Evolutionary conservation across 345 rosid species (phyloP).

Genomic region (Trapa bicornis): DNA sequence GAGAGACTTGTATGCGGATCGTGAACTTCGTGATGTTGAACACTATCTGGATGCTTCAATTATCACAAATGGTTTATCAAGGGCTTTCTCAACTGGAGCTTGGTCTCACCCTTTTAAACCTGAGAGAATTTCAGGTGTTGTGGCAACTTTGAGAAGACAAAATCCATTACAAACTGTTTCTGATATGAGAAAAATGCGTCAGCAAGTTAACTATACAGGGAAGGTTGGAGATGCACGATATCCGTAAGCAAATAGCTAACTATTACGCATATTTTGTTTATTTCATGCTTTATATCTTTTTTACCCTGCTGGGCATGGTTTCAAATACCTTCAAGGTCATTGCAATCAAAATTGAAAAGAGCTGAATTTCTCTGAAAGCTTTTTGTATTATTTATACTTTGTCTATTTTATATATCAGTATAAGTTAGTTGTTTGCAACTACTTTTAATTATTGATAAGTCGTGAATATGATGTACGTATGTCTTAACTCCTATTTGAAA

Average conservation of each 20-base stretch:
- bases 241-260: conserved; percentile 51
- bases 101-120: conserved; percentile 84
- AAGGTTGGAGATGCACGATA: conserved; percentile 97
- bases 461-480: not conserved
- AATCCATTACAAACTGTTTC: conserved; percentile 75
- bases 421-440: too few species aligned
- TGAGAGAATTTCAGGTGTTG: conserved; percentile 90
- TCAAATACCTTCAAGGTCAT: not conserved
- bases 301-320: not conserved
- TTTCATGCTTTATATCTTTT: not conserved
- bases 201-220: conserved; percentile 76
- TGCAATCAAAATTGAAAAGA: not conserved
- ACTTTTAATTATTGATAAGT: not conserved
- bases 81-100: conserved; percentile 98
- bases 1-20: conserved; percentile 64
- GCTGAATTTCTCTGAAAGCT: not conserved
- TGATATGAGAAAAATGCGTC: conserved; percentile 77
- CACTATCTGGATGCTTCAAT: conserved; percentile 84
- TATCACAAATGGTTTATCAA: conserved; percentile 67
- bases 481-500: not conserved
- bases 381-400: not conserved
- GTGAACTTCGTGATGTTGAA: conserved; percentile 43
- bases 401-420: not conserved
- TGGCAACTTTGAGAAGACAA: conserved; percentile 72
- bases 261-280: not conserved